Percentiles rank a stretch among this genome's conserved stretches.
These are phyloP conservation scores for Polygonum aviculare DNA, from an alignment of 148 eudicot species.

Conservation along the genomic window DNA sequence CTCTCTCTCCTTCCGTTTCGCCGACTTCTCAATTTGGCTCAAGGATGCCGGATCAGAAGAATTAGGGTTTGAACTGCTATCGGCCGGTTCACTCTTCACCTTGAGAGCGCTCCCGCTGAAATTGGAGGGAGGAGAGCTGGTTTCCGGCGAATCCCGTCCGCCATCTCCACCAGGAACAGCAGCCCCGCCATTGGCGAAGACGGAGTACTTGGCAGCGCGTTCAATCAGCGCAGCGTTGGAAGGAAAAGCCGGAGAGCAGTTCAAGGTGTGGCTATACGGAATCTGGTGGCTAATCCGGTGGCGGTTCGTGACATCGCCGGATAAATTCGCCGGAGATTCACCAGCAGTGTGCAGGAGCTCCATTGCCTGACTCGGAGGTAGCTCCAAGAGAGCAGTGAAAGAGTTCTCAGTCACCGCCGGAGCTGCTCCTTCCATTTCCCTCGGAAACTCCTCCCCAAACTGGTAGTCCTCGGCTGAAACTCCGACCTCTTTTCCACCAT, in stretches of 20 bases:
- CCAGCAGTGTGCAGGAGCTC: conserved; percentile 52
- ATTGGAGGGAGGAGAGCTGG: conserved; percentile 17
- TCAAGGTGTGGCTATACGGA: conserved; percentile 8
- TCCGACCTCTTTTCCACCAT: conserved; percentile 12
- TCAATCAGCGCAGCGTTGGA: conserved; percentile 40
- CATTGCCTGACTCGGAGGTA: conserved; percentile 65
- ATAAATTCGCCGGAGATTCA: conserved; percentile 13
- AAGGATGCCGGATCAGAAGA: conserved; percentile 36
- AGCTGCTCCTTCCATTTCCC: conserved; percentile 25
- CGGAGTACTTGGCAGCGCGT: conserved; percentile 59
- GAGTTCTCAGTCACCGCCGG: conserved; percentile 35
- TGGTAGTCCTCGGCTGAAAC: conserved; percentile 20
- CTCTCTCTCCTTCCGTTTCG: conserved; percentile 79
- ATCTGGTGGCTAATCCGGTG: conserved; percentile 9
- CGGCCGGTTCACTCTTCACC: conserved; percentile 64
- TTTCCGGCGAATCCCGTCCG: conserved; percentile 25
- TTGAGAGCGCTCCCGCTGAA: conserved; percentile 13
- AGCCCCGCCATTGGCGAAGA: conserved; percentile 26
- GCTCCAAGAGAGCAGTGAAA: conserved; percentile 77
- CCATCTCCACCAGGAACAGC: background rate
- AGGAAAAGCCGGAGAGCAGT: conserved; percentile 46
- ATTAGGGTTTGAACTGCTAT: conserved; percentile 50
- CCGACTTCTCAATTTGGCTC: conserved; percentile 34
- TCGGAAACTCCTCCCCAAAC: conserved; percentile 41
- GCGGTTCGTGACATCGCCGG: conserved; percentile 16